Evolutionary conservation across 768 basidiomycete genomes (phyloP), one percentile per base, ranked within the genome.

Genomic region (Phylloporus sp.): DNA sequence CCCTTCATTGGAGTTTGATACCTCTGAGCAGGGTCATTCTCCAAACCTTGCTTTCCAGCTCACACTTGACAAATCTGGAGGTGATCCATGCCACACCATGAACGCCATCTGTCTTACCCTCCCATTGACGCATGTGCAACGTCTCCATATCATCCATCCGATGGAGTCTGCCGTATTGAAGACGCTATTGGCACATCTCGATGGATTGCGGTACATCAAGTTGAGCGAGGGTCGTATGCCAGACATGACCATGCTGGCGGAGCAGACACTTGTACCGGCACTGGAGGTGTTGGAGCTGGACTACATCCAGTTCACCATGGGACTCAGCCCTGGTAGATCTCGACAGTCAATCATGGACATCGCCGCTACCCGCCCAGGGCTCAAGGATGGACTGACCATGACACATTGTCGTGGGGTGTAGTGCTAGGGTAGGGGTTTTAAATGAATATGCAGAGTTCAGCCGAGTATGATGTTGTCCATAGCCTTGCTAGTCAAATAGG

Each of bases 81-180:
- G 4, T 3, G 5, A 13, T 15, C 6, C 23, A 27, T n/a, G 35
- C 1, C 29, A 24, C 50, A 36, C 11, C 26, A 38, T 47, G 12
- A 16, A 22, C n/a, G n/a, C n/a, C 16, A 6, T 61, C 4, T 56
- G 29, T 40, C 16, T 38, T 27, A 36, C n/a, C 18, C 8, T 54
- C 1, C 39, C 52, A 12, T 23, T 50, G 22, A 11, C 31, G 2
- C 20, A 52, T 9, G 9, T 61, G 18, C 39, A 26, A 5, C 39
- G 35, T 32, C 22, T 53, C 5, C 34, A 39, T 4, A 5, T 42
- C 26, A 4, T 36, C 6, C n/a, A 5, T 4, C 35, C 35, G 6
- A n/a, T n/a, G n/a, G n/a, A 20, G 35, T 10, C 18, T n/a, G 2
- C 9, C 26, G 35, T 55, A 12, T 60, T 55, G 58, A 48, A 11